Evolutionary conservation across 345 rosid genomes (phyloP).

Genomic region (Diplotaxis tenuifolia): DNA sequence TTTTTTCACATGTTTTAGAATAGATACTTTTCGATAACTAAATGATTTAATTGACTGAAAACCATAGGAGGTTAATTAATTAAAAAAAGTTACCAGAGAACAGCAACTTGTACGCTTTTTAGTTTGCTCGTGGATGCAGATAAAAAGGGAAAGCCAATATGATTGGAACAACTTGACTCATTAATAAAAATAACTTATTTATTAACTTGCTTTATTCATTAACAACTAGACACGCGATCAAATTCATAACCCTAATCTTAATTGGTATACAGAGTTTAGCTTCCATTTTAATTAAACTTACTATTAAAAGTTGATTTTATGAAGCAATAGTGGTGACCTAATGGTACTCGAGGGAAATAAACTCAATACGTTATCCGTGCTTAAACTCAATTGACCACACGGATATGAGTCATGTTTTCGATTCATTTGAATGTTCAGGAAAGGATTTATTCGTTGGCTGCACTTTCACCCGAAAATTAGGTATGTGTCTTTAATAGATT

Average conservation of each 20-base stretch:
- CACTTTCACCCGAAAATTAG: too few relatives aligned
- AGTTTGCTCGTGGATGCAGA: conserved; percentile 12
- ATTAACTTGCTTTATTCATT: neutral
- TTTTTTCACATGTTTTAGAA: conserved; percentile 20
- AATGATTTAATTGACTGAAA: neutral
- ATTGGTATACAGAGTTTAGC: neutral
- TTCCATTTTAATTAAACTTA: neutral
- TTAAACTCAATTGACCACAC: too few relatives aligned
- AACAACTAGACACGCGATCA: neutral
- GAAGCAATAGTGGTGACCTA: too few relatives aligned
- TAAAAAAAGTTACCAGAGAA: neutral
- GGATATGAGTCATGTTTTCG: too few relatives aligned
- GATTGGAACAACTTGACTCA: conserved; percentile 19
- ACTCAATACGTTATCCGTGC: too few relatives aligned
- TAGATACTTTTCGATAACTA: neutral
- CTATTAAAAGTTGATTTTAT: neutral
- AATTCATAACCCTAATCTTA: neutral
- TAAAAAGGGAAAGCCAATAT: conserved; percentile 24
- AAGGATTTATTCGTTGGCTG: too few relatives aligned
- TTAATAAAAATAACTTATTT: neutral
- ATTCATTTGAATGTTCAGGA: too few relatives aligned
- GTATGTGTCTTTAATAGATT: too few relatives aligned
- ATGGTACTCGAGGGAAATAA: too few relatives aligned
- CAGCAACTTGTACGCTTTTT: conserved; percentile 20
- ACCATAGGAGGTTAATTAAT: neutral